Base-by-base conservation (phyloP, 2,329 filamentous ascomycete species). In the Colletotrichum kahawae region DNA sequence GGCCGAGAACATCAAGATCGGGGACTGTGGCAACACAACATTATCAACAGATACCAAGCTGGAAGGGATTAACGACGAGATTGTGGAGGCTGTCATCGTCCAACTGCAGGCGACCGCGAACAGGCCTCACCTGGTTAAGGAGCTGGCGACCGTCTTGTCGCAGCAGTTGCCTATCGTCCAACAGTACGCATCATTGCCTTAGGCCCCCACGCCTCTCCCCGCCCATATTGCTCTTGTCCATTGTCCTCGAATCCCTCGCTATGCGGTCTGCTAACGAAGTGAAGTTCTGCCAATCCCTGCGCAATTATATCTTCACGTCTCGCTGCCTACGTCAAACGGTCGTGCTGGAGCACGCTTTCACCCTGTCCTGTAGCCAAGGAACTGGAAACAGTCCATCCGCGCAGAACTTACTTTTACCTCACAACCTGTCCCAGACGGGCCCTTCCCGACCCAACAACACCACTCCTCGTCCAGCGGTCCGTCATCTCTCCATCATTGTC, bases 331-430 rank as follows among this genome's bases (percentile, higher is more conserved):
- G 90, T 98, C 81, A 97, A 98, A 87, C 95, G 97, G 78, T 86
- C 94, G 70, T 94, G 91, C 78, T 95, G 94, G 96, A 94, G 92
- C 33, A 92, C 93, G 9, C 86, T 93, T 67, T 89, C 93, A 66
- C 95, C 94, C 68, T 98, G 97, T 84, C 96, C 97, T 5, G 87
- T 98, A 70, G 95, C 95, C 67, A 98, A 98, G 86, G 95, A 98
- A 85, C 91, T 98, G 70, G 95, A 98, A 83, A 93, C 94, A 54
- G 94, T 96, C 56, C 96, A 98, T 83, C 97, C 97, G 24, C 94
- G 96, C 82, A 95, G 97, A 84, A 96, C 97, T 62, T 98, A 98
- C 88, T 98, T 97, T 86, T 98, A 96, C 86, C 91, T 99, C 75
- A 98, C 95, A 51, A 98, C 94, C n/a, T 93, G 90, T 81, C 92